Evolutionary conservation across 768 basidiomycete genomes (phyloP).

Genomic region (Serendipita sp.): DNA sequence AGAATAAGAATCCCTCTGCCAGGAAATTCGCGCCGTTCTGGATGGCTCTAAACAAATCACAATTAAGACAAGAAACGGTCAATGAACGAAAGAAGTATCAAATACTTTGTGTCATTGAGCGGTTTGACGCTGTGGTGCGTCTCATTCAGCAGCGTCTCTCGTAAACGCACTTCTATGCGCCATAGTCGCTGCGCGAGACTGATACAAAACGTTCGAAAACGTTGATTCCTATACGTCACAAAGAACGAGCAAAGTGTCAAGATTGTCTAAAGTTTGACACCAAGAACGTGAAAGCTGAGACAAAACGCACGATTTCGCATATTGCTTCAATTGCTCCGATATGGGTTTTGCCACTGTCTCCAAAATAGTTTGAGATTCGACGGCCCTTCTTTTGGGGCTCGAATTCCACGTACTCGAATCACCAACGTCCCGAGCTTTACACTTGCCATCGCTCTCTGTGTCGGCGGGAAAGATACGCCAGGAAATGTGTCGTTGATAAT

Average conservation of each 20-base stretch:
- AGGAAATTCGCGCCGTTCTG: constrained; percentile 75
- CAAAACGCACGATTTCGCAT: constrained; percentile 65
- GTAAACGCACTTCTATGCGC: constrained; percentile 51
- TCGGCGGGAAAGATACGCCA: neutral
- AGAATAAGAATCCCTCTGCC: constrained; percentile 73
- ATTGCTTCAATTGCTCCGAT: constrained; percentile 46
- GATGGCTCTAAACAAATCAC: constrained; percentile 41
- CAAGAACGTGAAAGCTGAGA: constrained; percentile 18
- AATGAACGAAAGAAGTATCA: constrained; percentile 9
- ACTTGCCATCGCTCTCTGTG: constrained; percentile 42
- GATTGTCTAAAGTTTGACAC: neutral
- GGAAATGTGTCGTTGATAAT: neutral
- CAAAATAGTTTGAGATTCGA: constrained; percentile 6
- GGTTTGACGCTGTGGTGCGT: constrained; percentile 57
- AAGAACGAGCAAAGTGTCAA: neutral
- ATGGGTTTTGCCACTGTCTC: constrained; percentile 81
- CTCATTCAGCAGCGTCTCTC: constrained; percentile 65
- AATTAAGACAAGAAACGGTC: neutral
- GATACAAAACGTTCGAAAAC: constrained; percentile 56
- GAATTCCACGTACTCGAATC: constrained; percentile 41
- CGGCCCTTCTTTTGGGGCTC: neutral
- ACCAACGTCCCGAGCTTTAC: constrained; percentile 59
- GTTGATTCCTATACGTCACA: constrained; percentile 47
- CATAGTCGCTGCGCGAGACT: constrained; percentile 64
- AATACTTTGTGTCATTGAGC: constrained; percentile 58